Conservation (phyloP, 2,329 filamentous ascomycete species). For the Chrysoporthe deuterocubensis region DNA sequence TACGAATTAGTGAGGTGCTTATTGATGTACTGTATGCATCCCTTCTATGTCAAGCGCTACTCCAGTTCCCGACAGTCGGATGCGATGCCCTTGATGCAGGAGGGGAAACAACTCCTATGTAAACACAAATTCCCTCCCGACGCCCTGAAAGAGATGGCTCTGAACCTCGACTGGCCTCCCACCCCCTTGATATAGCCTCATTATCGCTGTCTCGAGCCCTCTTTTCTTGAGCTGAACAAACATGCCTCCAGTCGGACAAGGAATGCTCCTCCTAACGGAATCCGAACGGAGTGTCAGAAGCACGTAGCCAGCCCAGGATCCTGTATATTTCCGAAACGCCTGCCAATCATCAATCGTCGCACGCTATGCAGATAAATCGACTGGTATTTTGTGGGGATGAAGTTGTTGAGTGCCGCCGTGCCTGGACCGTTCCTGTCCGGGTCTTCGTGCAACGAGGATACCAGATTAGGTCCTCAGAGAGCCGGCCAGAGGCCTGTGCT, state of each 20-base stretch:
- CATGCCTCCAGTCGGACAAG: not conserved
- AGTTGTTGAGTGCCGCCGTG: not conserved
- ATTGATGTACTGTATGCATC: not conserved
- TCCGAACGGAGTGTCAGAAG: slow-evolving; percentile 1
- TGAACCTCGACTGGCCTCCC: not conserved
- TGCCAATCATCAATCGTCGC: slow-evolving; percentile 16
- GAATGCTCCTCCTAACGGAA: not conserved
- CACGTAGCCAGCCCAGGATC: not conserved
- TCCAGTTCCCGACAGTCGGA: slow-evolving; percentile 22
- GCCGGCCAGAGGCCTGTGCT: not conserved
- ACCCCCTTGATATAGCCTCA: not conserved
- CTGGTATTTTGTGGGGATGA: not conserved
- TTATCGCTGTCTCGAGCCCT: not conserved
- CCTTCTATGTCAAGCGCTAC: slow-evolving; percentile 4
- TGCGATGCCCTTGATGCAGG: not conserved
- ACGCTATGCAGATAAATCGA: slow-evolving; percentile 28
- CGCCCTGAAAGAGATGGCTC: not conserved
- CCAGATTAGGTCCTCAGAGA: not conserved
- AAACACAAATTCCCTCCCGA: not conserved
- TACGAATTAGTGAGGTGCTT: not conserved
- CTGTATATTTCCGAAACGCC: slow-evolving; percentile 25
- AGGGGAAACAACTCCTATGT: not conserved
- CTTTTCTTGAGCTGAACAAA: not conserved
- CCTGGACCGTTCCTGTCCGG: not conserved
- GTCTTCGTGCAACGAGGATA: not conserved